Percentiles rank a stretch among this genome's conserved stretches.
These are phyloP conservation scores for Scheffersomyces stipitis DNA, from an alignment of 805 yeast species.

Conservation along the genomic window DNA sequence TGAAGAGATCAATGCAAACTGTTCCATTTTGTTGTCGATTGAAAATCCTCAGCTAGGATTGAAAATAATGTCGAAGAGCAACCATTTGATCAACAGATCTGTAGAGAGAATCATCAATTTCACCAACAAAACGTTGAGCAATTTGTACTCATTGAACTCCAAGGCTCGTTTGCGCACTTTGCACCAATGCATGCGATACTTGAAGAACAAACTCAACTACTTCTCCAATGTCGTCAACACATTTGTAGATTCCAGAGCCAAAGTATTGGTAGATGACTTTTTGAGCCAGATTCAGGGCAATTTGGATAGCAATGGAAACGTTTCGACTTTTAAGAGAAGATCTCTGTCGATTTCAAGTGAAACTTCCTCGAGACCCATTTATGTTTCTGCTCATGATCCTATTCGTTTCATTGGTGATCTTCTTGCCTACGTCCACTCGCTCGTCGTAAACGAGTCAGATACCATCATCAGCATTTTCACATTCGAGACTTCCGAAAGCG, in stretches of 20 bases:
- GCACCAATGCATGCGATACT: slow-evolving; percentile 30
- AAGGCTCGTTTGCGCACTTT: slow-evolving; percentile 24
- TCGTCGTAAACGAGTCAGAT: slow-evolving; percentile 86
- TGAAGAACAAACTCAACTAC: slow-evolving; percentile 42
- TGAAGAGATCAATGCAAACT: slow-evolving; percentile 61
- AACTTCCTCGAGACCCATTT: slow-evolving; percentile 46
- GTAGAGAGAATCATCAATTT: slow-evolving; percentile 28
- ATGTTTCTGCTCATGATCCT: slow-evolving; percentile 75
- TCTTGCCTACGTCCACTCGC: slow-evolving; percentile 82
- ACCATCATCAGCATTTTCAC: slow-evolving; percentile 60
- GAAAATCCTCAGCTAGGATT: slow-evolving; percentile 67
- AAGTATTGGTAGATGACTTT: slow-evolving; percentile 65
- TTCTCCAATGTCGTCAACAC: slow-evolving; percentile 61
- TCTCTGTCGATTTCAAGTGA: slow-evolving; percentile 8
- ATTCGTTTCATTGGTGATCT: slow-evolving; percentile 81
- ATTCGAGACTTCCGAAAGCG: slow-evolving; percentile 17
- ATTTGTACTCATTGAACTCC: slow-evolving; percentile 27
- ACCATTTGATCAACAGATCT: slow-evolving; percentile 46
- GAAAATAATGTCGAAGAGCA: slow-evolving; percentile 60
- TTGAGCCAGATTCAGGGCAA: slow-evolving; percentile 49
- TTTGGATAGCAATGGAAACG: background rate
- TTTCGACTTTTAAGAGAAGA: slow-evolving; percentile 1
- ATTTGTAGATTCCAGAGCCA: slow-evolving; percentile 70
- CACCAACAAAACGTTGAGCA: slow-evolving; percentile 32
- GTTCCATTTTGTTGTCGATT: slow-evolving; percentile 68